Evolutionary conservation across 148 eudicot species (phyloP), one percentile per base, ranked within the genome.

Genomic region (Vaccinium darrowii): DNA sequence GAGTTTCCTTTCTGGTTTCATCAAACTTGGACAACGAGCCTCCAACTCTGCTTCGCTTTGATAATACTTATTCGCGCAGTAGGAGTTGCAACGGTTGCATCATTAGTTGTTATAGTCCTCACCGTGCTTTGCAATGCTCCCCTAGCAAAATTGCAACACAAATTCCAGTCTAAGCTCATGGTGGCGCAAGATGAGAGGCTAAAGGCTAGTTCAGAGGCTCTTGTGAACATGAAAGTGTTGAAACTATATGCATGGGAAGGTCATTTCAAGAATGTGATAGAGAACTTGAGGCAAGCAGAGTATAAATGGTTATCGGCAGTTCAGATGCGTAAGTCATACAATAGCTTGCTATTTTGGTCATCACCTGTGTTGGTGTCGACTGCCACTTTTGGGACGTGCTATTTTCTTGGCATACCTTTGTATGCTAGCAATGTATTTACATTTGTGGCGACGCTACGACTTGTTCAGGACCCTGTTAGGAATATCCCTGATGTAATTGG

Each of bases 241-340:
- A 96, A 94, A 84, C 63, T 96, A 60, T 96, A 96, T 77, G 99
- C 98, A 8, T 94, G 99, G 99, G 99, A 96, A 83, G 90, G 85
- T 51, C 95, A 94, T 91, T 92, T 96, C 84, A 94, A 88, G 86
- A 85, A 90, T 43, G 90, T 86, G 16, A 92, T 94, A 15, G 93
- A 94, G 67, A 89, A 84, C 15, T 63, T 96, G 79, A 93, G 99
- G 89, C 62, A 84, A 50, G 87, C 84, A 8, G 99, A 96, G 83
- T 84, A 88, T 75, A 92, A 89, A 76, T 94, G 97, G 95, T 63
- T 96, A 76, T 76, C 85, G 12, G 93, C 92, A 7, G 94, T 96
- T 79, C 97, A 93, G 85, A 53, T 90, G 57, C 86, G 93, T 60
- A 94, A 83, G 83, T 87, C 97, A 50, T 92, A 94, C 78, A 92